Evolutionary conservation across 2,329 filamentous ascomycete genomes (phyloP), one percentile per base, ranked within the genome.

Genomic region (Pezicula radicicola): DNA sequence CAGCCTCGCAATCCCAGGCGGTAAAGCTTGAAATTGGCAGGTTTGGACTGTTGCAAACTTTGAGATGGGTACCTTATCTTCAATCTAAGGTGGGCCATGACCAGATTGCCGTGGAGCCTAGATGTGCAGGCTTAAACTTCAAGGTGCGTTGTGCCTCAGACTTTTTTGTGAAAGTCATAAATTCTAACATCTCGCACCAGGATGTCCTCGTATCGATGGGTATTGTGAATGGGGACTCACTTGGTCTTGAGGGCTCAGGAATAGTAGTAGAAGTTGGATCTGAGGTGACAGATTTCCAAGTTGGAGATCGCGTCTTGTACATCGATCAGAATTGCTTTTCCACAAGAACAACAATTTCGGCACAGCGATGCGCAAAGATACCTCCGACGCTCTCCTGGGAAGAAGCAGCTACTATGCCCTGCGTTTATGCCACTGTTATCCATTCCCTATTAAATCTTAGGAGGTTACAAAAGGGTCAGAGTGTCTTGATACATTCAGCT

Each of bases 401-500:
- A 16, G 46, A 48, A n/a, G 46, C 46, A 7, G 46, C 35, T 70
- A 73, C 30, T 63, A 68, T 6, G 53, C 60, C 1, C 46, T 54
- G 19, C 7, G 46, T 30, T 7, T 48, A 48, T 36, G 30, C 27
- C 46, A 53, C 48, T 6, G 45, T 40, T 36, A 41, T 48, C 27
- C 18, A 44, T 16, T 19, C 35, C 19, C 47, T 53, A 12, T 35
- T 36, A 10, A 36, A 50, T 12, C 41, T 35, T 21, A 41, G 37
- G 51, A 3, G 43, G 3, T 33, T 66, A 4, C 13, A 53, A 27
- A 52, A 35, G 2, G 53, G 53, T 9, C 58, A 69, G 33, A 55
- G 21, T 4, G 49, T 69, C 8, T 44, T 71, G 2, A 63, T 71
- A 6, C 57, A 64, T 15, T 55, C 59, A 6, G 64, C 63, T 6